A percentile compares a stretch with the other conserved stretches of the same genome.
Evolutionary conservation across 768 basidiomycete species (phyloP).

Genomic region (Boletellus ananiceps): DNA sequence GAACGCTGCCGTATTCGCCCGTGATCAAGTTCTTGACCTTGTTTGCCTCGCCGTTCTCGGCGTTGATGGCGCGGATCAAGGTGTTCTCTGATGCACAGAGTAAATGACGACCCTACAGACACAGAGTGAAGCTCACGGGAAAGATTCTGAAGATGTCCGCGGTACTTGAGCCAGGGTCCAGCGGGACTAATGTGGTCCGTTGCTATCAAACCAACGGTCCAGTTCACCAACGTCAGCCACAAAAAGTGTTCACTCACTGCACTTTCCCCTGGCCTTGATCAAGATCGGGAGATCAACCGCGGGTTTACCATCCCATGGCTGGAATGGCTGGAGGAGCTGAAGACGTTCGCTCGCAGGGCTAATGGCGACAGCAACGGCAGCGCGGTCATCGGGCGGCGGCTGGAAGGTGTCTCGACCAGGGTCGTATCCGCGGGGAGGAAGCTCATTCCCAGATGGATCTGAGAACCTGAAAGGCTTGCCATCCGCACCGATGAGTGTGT

Average conservation of each 20-base stretch:
- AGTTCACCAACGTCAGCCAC: neutral
- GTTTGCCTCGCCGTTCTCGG: slow-evolving; percentile 95
- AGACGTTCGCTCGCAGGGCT: slow-evolving; percentile 83
- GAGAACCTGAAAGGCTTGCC: slow-evolving; percentile 98
- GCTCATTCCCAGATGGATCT: slow-evolving; percentile 86
- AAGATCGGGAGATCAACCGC: slow-evolving; percentile 84
- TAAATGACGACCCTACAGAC: neutral
- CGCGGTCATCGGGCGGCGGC: slow-evolving; percentile 82
- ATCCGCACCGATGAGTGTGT: slow-evolving; percentile 80
- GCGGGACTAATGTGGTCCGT: slow-evolving; percentile 97
- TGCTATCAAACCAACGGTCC: slow-evolving; percentile 35
- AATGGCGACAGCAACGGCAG: slow-evolving; percentile 81
- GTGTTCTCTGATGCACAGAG: slow-evolving; percentile 68
- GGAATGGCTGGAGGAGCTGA: slow-evolving; percentile 85
- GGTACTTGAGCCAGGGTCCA: slow-evolving; percentile 99
- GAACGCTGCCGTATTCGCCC: slow-evolving; percentile 82
- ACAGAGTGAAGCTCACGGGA: slow-evolving; percentile 55
- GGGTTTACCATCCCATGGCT: slow-evolving; percentile 90
- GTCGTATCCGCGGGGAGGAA: slow-evolving; percentile 94
- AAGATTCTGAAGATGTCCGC: slow-evolving; percentile 97
- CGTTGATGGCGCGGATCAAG: slow-evolving; percentile 95
- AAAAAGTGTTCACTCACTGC: slow-evolving; percentile 60
- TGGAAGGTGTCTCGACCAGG: slow-evolving; percentile 97
- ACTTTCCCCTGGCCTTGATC: slow-evolving; percentile 99
- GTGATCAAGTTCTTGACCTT: slow-evolving; percentile 88